A percentile compares a stretch with the other conserved stretches of the same genome.
Conservation (phyloP, 495 filamentous ascomycete species). For the Hyaloscypha hepaticicola region DNA sequence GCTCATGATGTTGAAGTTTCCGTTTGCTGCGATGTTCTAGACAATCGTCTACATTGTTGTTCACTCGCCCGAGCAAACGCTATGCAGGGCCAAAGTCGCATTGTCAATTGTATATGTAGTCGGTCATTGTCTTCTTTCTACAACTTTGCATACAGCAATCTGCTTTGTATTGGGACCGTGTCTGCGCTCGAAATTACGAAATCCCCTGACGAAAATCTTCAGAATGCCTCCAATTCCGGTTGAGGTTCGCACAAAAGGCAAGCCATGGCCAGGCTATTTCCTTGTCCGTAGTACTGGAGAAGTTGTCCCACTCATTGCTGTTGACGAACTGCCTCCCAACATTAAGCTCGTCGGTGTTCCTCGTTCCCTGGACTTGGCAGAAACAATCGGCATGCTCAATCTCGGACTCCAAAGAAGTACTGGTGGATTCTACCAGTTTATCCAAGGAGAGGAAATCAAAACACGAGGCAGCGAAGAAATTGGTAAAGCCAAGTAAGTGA, state of each 20-base stretch:
- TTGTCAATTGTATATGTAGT: background rate
- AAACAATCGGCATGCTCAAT: slow-evolving; percentile 40
- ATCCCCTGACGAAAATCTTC: background rate
- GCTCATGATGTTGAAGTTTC: background rate
- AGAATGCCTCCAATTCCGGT: slow-evolving; percentile 4
- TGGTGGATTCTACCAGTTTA: slow-evolving; percentile 36
- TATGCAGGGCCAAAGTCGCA: background rate
- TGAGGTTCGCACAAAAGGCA: background rate
- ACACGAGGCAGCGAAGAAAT: background rate
- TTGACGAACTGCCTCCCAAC: slow-evolving; percentile 46
- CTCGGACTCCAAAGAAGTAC: slow-evolving; percentile 36
- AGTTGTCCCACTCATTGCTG: slow-evolving; percentile 44
- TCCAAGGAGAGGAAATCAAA: background rate
- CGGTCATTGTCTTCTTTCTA: background rate
- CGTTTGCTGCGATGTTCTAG: background rate
- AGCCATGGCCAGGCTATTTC: slow-evolving; percentile 35
- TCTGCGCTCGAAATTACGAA: background rate
- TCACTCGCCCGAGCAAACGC: background rate
- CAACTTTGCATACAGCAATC: background rate
- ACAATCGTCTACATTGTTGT: background rate
- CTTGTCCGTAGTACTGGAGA: slow-evolving; percentile 40
- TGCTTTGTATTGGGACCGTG: background rate
- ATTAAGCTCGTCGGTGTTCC: slow-evolving; percentile 40
- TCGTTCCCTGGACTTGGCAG: slow-evolving; percentile 38
- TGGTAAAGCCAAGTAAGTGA: background rate